Base-by-base conservation (phyloP, 2,329 filamentous ascomycete genomes). In the Penicillium oxalicum region DNA sequence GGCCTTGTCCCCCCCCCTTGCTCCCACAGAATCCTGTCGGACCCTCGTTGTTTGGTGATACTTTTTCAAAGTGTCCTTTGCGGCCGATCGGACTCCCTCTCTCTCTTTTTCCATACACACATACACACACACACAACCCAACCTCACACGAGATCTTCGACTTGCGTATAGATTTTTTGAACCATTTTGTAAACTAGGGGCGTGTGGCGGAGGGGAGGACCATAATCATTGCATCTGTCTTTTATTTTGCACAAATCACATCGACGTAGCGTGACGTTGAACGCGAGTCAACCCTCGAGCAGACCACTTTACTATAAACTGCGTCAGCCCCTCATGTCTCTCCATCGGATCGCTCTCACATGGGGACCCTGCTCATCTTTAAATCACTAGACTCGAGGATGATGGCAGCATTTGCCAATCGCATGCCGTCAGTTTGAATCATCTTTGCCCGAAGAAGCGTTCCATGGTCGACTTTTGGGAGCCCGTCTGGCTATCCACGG, bases 401-500 rank as follows among this genome's bases (percentile, higher is more conserved):
- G 62, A 65, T 62, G 58, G 60, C 60, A 64, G 27, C 38, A 55
- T 54, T 62, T 55, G 61, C 62, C 61, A 65, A 44, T 59, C 62
- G 61, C 63, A 44, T 59, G 52, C 58, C 57, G 57, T 60, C 55
- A 61, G 56, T 57, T 51, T 59, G 58, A 59, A 61, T 61, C 59
- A 62, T 59, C 46, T 34, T 47, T 28, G 41, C 46, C 50, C 29
- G 40, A 50, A 25, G 40, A 41, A 8, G 48, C 45, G 58, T 55
- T 53, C 60, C 61, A 63, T 56, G 62, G 61, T 63, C 51, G 52
- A 42, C 45, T 29, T 40, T 33, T 43, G 47, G 38, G 40, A 43
- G 50, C 49, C 53, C 55, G 49, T 45, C 40, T 37, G 47, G 33
- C n/a, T 33, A 56, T 39, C 61, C 60, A 57, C 40, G 55, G 58